Conservation (phyloP, 176 grass and related monocot genomes). For the Oryza officinalis region DNA sequence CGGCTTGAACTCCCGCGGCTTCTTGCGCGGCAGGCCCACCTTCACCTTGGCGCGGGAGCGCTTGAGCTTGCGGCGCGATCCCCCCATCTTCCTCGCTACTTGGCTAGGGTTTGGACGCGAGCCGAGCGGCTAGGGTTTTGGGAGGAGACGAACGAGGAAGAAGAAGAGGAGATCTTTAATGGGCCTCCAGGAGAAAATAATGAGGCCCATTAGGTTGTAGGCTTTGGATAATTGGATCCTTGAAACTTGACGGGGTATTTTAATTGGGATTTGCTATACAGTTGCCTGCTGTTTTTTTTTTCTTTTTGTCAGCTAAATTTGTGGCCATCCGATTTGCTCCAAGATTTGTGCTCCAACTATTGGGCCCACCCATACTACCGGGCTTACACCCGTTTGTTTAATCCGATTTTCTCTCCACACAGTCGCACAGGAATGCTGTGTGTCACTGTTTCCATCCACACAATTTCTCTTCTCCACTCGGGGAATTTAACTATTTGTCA, state of each 20-base stretch:
- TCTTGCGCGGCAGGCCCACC: conserved; percentile 74
- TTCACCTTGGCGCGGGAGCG: conserved; percentile 73
- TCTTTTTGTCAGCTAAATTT: no score
- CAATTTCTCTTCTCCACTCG: no score
- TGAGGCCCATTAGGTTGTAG: not conserved
- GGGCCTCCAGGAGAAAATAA: not conserved
- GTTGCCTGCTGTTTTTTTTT: no score
- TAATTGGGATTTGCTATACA: no score
- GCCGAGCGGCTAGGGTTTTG: conserved; percentile 26
- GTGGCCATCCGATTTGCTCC: no score
- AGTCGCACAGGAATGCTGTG: no score
- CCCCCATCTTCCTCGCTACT: conserved; percentile 44
- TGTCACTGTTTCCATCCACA: no score
- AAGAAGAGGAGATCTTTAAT: conserved; percentile 7
- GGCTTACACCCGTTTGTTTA: no score
- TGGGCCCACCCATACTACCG: no score
- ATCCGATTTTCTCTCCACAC: no score
- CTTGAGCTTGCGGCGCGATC: conserved; percentile 92
- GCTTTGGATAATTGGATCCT: not conserved
- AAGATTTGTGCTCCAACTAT: no score
- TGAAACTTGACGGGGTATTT: not conserved
- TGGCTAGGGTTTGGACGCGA: conserved; percentile 11
- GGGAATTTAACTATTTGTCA: no score
- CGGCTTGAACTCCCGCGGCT: conserved; percentile 73
- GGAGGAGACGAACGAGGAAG: not conserved